Evolutionary conservation across 208 protist genomes (phyloP), one percentile per base, ranked within the genome.

Genomic region (Acanthamoeba royreba): DNA sequence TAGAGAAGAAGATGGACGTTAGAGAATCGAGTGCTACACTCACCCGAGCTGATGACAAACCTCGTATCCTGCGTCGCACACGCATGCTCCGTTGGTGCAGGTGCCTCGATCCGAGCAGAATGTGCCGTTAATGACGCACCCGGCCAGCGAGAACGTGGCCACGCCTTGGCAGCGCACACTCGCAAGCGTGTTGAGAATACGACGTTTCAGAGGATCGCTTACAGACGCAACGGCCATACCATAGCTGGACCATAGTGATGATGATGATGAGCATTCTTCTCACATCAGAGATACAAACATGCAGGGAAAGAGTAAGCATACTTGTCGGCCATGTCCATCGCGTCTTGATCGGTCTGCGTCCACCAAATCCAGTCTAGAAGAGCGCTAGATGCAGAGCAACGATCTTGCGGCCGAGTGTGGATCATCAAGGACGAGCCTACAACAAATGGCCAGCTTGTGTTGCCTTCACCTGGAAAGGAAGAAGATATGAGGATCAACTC

Each of bases 101-200:
- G 81, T 89, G 8, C 81, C 81, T 13, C 52, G 25, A 35, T 89
- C 81, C 25, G 81, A 89, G 28, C 81, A 89, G 49, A 89, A 89
- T 28, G 52, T 66, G 81, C 81, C 81, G 52, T 89, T 63, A 17
- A 45, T 31, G 49, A 89, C 81, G 52, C 81, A 89, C 4, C 45
- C 47, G 52, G 45, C 31, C 46, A 89, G 81, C 45, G 81, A 89
- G 52, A 55, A 66, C 46, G 52, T 63, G 8, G 81, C 49, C 47
- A 46, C 49, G 8, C 81, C 81, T 9, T 61, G 19, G 46, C 81
- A 89, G 2, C 49, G 45, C 35, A 63, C 52, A 31, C 38, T 38
- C 11, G 52, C 81, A n/a, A 89, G 81, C 7, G 52, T 89, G 52
- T 63, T 61, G 45, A 89, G 52, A 7, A 89, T 55, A 47, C 81